Conservation (phyloP, 2,329 filamentous ascomycete species). For the Fusarium haematococcum region DNA sequence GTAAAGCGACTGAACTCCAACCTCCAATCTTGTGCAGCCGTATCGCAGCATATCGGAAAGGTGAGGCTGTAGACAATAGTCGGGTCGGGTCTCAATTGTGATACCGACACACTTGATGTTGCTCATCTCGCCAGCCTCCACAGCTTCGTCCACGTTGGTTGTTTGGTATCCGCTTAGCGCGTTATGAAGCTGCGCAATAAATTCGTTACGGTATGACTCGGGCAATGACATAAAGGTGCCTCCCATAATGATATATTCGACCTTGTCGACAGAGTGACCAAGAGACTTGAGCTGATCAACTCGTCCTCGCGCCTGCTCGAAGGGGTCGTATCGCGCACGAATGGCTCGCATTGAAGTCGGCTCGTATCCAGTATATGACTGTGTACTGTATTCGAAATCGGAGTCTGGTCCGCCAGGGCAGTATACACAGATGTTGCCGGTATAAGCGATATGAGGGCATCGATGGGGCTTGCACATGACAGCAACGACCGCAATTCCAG, state of each 20-base stretch:
- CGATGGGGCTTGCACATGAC: conserved; percentile 99
- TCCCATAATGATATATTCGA: conserved; percentile 99
- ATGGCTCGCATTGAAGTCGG: conserved; percentile 99
- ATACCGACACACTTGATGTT: conserved; percentile 98
- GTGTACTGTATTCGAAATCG: conserved; percentile 98
- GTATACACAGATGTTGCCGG: conserved; percentile 98
- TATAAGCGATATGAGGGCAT: conserved; percentile 98
- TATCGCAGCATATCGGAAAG: conserved; percentile 97
- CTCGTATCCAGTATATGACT: conserved; percentile 98
- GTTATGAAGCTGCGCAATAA: conserved; percentile 96
- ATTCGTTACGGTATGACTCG: conserved; percentile 88
- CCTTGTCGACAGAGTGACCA: conserved; percentile 97
- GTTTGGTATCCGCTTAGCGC: conserved; percentile 96
- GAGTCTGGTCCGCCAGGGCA: conserved; percentile 97
- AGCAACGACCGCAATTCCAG: conserved; percentile 96
- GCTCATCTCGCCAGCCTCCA: conserved; percentile 94
- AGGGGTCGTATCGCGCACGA: conserved; percentile 95
- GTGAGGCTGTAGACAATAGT: conserved; percentile 97
- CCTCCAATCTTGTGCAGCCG: conserved; percentile 92
- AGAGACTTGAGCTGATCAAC: conserved; percentile 97
- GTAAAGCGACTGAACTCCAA: conserved; percentile 96
- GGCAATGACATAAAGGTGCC: conserved; percentile 98
- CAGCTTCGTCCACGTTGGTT: conserved; percentile 93
- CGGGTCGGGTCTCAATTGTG: conserved; percentile 96
- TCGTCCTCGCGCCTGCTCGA: conserved; percentile 94